Percentiles rank a stretch among this genome's conserved stretches.
phyloP scores from a whole-genome alignment of 345 rosid genomes.

The Gossypium stocksii region DNA sequence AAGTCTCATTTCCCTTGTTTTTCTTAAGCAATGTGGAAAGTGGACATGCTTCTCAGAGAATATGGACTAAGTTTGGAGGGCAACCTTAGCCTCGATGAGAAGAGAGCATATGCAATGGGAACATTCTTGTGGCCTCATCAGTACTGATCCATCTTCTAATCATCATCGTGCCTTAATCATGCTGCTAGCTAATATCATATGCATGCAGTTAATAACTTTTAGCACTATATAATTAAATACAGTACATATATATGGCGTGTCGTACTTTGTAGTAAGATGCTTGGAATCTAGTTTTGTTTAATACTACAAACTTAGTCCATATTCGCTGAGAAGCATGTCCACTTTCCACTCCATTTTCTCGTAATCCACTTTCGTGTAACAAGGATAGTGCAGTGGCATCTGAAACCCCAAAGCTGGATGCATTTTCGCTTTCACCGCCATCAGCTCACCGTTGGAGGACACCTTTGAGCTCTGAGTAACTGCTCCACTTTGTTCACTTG shows the following conservation, averaged over 20 bases:
- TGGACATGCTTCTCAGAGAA: slow-evolving; percentile 52
- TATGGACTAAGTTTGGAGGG: slow-evolving; percentile 47
- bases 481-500: neutral
- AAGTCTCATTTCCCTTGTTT: no score
- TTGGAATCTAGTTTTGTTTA: neutral
- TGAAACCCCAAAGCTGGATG: neutral
- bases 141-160: slow-evolving; percentile 16
- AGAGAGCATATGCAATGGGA: slow-evolving; percentile 54
- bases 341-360: slow-evolving; percentile 68
- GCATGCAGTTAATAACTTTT: neutral
- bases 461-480: slow-evolving; percentile 7
- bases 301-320: slow-evolving; percentile 38
- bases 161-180: neutral
- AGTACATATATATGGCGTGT: neutral
- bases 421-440: neutral
- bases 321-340: slow-evolving; percentile 50
- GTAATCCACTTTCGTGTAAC: neutral
- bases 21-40: slow-evolving; percentile 19
- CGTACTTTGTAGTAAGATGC: neutral
- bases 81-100: slow-evolving; percentile 32
- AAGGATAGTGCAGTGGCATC: slow-evolving; percentile 8
- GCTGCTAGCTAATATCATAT: neutral
- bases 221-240: neutral
- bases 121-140: slow-evolving; percentile 63
- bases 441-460: neutral